Conservation (phyloP, 1,139 yeast genomes). For the Candida labiduridarum region DNA sequence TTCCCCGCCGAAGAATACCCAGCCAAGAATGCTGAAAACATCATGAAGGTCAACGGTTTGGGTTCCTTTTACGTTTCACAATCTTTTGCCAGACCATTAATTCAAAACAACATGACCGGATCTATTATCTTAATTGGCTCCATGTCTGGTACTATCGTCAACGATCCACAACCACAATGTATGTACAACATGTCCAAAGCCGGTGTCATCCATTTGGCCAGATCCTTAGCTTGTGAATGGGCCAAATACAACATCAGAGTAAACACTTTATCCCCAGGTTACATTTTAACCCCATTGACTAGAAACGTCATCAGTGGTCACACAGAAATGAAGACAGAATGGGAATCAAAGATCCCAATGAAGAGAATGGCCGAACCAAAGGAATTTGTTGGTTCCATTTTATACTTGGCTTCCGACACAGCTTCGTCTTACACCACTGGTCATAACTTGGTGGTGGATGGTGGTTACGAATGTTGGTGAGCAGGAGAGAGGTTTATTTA, state of each 20-base stretch:
- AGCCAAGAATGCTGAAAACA: constrained; percentile 64
- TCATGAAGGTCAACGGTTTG: constrained; percentile 71
- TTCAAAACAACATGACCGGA: constrained; percentile 54
- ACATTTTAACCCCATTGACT: constrained; percentile 52
- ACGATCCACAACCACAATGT: constrained; percentile 53
- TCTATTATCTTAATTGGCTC: constrained; percentile 50
- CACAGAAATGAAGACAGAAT: constrained; percentile 49
- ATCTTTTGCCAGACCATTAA: constrained; percentile 67
- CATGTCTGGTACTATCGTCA: constrained; percentile 53
- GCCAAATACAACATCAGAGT: constrained; percentile 53
- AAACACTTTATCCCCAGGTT: constrained; percentile 51
- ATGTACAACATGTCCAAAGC: constrained; percentile 57
- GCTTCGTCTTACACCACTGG: constrained; percentile 53
- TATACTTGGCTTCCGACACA: constrained; percentile 49
- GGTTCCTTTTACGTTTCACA: constrained; percentile 73
- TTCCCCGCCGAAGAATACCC: constrained; percentile 80
- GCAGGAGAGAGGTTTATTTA: neutral
- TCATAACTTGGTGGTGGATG: constrained; percentile 53
- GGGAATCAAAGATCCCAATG: constrained; percentile 53
- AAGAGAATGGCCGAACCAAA: constrained; percentile 56
- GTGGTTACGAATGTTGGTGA: constrained; percentile 48
- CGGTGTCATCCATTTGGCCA: constrained; percentile 50
- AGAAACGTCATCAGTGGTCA: constrained; percentile 49
- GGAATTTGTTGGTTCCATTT: constrained; percentile 49
- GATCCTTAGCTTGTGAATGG: constrained; percentile 56